phyloP scores from a whole-genome alignment of 192 early-diverging fungal genomes.

The Diversispora eburnea region DNA sequence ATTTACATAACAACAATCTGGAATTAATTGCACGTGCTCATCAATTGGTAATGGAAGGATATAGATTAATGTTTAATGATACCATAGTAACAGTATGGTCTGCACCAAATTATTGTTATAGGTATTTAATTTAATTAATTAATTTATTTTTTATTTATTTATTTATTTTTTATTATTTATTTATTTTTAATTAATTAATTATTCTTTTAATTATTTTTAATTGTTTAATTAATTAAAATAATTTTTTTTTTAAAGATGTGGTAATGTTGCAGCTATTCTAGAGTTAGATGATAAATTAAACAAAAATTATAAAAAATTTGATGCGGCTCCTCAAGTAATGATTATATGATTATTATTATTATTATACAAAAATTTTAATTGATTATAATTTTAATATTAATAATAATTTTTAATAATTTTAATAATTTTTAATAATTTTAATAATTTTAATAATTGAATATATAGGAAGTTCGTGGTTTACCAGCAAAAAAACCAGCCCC shows the following conservation, averaged over 20 bases:
- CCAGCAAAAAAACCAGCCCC: conserved; percentile 11
- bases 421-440: background rate
- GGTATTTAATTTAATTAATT: conserved; percentile 38
- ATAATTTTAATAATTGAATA: background rate
- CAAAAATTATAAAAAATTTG: conserved; percentile 89
- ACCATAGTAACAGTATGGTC: conserved; percentile 98
- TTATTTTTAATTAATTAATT: no score
- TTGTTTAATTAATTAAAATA: background rate
- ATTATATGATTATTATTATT: background rate
- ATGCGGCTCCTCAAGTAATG: conserved; percentile 80
- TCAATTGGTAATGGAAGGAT: conserved; percentile 97
- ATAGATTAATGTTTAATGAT: conserved; percentile 94
- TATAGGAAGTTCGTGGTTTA: conserved; percentile 6
- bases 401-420: background rate
- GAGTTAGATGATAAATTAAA: conserved; percentile 88
- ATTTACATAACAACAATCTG: conserved; percentile 79
- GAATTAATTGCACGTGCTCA: conserved; percentile 92
- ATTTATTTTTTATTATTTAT: no score
- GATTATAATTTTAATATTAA: background rate
- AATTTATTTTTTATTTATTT: conserved; percentile 10
- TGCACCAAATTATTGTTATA: conserved; percentile 99
- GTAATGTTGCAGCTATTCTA: conserved; percentile 96
- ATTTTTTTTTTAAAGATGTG: conserved; percentile 58
- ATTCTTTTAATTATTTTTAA: conserved; percentile 1
- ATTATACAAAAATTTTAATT: conserved; percentile 19